Conservation (phyloP, 2,329 filamentous ascomycete species). For the Ascochyta clinopodiicola region DNA sequence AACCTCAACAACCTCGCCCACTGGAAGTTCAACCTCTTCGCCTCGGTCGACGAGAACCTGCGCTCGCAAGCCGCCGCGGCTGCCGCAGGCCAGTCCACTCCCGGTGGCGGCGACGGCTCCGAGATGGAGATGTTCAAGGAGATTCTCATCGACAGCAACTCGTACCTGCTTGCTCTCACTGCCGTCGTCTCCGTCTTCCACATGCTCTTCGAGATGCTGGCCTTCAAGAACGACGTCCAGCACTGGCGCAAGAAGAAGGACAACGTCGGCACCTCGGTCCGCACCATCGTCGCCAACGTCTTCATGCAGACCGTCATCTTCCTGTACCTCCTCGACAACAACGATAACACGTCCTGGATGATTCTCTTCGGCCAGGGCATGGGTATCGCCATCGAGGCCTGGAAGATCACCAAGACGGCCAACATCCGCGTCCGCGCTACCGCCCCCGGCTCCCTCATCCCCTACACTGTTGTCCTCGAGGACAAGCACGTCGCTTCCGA, state of each 20-base stretch:
- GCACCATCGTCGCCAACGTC: slow-evolving; percentile 94
- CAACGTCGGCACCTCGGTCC: slow-evolving; percentile 93
- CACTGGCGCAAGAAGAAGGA: slow-evolving; percentile 99
- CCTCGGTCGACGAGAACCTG: slow-evolving; percentile 84
- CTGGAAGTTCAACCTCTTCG: slow-evolving; percentile 90
- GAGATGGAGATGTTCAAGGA: slow-evolving; percentile 99
- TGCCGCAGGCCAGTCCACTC: slow-evolving; percentile 71
- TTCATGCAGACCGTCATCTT: slow-evolving; percentile 98
- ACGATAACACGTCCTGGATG: slow-evolving; percentile 98
- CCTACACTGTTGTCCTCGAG: slow-evolving; percentile 84
- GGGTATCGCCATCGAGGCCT: slow-evolving; percentile 78
- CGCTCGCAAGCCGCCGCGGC: slow-evolving; percentile 82
- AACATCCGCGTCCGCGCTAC: slow-evolving; percentile 81
- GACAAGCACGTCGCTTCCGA: slow-evolving; percentile 97
- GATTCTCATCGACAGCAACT: slow-evolving; percentile 91
- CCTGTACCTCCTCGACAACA: slow-evolving; percentile 96
- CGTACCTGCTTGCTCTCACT: slow-evolving; percentile 85
- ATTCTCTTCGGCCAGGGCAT: slow-evolving; percentile 92
- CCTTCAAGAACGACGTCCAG: slow-evolving; percentile 95
- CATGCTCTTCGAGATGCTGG: slow-evolving; percentile 93
- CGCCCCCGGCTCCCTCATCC: slow-evolving; percentile 71
- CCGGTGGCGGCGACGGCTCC: slow-evolving; percentile 83
- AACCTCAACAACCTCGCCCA: slow-evolving; percentile 79
- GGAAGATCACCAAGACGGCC: slow-evolving; percentile 97
- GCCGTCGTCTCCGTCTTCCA: slow-evolving; percentile 85